Evolutionary conservation across 371 early-diverging fungal genomes (phyloP).

Genomic region (Rozella allomycis): DNA sequence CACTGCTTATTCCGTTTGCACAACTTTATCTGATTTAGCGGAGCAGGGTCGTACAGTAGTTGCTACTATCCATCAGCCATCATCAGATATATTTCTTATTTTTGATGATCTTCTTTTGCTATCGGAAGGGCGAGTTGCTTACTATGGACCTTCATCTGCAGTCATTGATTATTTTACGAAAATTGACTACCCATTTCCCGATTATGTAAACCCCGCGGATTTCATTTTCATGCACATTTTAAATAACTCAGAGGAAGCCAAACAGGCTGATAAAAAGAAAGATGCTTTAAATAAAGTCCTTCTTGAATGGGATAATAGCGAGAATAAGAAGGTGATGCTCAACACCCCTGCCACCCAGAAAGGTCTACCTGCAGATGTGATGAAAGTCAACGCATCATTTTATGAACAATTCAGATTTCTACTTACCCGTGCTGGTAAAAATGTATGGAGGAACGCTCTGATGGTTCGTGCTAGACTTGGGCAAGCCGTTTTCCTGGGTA

Average conservation of each 20-base stretch:
- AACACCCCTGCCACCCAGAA: too few relatives aligned
- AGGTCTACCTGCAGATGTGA: too few relatives aligned
- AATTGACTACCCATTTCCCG: constrained; percentile 28
- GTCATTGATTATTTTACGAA: constrained; percentile 21
- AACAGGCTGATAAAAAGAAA: too few relatives aligned
- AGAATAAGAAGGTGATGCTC: too few relatives aligned
- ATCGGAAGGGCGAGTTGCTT: constrained; percentile 29
- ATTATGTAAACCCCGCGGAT: constrained; percentile 47
- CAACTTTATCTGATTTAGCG: constrained; percentile 31
- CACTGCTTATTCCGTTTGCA: constrained; percentile 35
- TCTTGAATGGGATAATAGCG: constrained; percentile 5
- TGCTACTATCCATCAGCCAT: constrained; percentile 37
- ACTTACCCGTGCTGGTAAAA: constrained; percentile 7
- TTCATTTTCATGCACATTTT: constrained; percentile 24
- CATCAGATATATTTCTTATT: constrained; percentile 32
- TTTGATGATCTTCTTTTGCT: constrained; percentile 39
- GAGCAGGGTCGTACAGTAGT: constrained; percentile 39
- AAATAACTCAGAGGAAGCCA: constrained; percentile 1
- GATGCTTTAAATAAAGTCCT: constrained; percentile 8
- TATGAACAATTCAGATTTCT: constrained; percentile 6
- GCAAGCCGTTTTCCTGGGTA: constrained; percentile 12
- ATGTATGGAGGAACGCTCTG: constrained; percentile 14
- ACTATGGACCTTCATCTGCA: constrained; percentile 22
- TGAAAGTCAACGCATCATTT: too few relatives aligned
- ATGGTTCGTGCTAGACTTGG: constrained; percentile 9